Conservation (phyloP, 768 basidiomycete species). For the Serpula lacrymans region DNA sequence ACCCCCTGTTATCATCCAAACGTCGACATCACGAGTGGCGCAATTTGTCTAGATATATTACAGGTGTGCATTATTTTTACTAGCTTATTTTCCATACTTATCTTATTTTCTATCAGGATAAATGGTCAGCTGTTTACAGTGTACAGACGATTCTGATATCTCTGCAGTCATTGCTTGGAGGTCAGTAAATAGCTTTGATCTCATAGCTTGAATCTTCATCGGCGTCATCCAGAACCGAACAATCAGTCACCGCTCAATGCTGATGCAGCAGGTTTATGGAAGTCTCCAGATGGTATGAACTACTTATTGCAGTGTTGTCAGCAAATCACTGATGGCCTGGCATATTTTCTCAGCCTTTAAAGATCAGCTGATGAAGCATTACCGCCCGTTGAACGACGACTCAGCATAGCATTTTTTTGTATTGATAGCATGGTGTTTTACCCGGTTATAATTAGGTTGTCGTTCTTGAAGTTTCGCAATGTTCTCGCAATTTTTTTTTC, state of each 20-base stretch:
- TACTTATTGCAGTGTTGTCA: slow-evolving; percentile 2
- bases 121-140: slow-evolving; percentile 92
- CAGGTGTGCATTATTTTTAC: slow-evolving; percentile 47
- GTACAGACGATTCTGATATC: slow-evolving; percentile 89
- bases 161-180: slow-evolving; percentile 83
- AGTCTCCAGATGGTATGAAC: slow-evolving; percentile 55
- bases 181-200: slow-evolving; percentile 38
- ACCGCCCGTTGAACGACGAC: slow-evolving; percentile 48
- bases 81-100: background rate
- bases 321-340: slow-evolving; percentile 9
- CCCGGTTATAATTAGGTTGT: slow-evolving; percentile 1
- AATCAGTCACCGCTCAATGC: slow-evolving; percentile 88
- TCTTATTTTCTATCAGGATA: slow-evolving; percentile 49
- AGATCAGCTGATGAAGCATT: slow-evolving; percentile 65
- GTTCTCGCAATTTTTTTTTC: too few relatives aligned
- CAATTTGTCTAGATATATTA: slow-evolving; percentile 85
- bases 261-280: slow-evolving; percentile 84
- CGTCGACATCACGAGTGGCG: slow-evolving; percentile 72
- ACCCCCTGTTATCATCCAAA: slow-evolving; percentile 92
- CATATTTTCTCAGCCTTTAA: slow-evolving; percentile 55
- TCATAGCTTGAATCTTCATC: slow-evolving; percentile 1
- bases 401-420: slow-evolving; percentile 22
- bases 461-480: slow-evolving; percentile 5
- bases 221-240: slow-evolving; percentile 67
- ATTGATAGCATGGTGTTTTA: slow-evolving; percentile 5